These are phyloP conservation scores for Blastobotrys indianensis DNA, from an alignment of 1,139 yeast genomes.

Conservation along the genomic window DNA sequence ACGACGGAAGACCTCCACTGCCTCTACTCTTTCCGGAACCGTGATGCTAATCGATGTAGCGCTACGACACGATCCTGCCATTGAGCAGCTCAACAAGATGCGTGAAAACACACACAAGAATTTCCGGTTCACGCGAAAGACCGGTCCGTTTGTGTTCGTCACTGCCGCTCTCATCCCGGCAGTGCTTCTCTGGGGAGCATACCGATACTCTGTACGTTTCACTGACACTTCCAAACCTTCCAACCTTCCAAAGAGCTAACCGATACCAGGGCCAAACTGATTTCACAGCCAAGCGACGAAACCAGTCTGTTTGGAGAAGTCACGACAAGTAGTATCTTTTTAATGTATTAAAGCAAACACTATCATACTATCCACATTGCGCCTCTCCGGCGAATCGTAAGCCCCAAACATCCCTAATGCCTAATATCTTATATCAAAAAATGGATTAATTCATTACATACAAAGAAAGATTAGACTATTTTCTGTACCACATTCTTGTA, in stretches of 20 bases:
- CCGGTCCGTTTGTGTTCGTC: constrained; percentile 31
- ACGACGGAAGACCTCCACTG: no score
- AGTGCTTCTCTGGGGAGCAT: constrained; percentile 29
- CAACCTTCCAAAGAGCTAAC: not conserved
- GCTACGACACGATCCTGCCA: constrained; percentile 31
- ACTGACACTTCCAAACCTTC: no score
- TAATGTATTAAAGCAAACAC: no score
- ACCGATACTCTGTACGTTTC: constrained; percentile 16
- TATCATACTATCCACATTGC: no score
- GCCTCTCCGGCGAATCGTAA: no score
- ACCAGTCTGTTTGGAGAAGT: constrained; percentile 28
- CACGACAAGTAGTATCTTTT: not conserved
- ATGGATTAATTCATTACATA: not conserved
- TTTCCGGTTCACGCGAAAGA: constrained; percentile 30
- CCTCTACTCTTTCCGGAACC: no score
- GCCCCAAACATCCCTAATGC: no score
- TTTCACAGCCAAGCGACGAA: constrained; percentile 29
- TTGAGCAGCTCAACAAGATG: constrained; percentile 33
- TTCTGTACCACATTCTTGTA: constrained; percentile 84
- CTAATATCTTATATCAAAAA: no score
- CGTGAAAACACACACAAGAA: constrained; percentile 30
- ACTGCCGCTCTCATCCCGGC: constrained; percentile 33
- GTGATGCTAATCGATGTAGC: constrained; percentile 18
- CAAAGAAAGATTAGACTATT: constrained; percentile 30
- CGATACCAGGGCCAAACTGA: constrained; percentile 25